Evolutionary conservation across 331 rosid genomes (phyloP).

Genomic region (Erythrophleum ivorense): DNA sequence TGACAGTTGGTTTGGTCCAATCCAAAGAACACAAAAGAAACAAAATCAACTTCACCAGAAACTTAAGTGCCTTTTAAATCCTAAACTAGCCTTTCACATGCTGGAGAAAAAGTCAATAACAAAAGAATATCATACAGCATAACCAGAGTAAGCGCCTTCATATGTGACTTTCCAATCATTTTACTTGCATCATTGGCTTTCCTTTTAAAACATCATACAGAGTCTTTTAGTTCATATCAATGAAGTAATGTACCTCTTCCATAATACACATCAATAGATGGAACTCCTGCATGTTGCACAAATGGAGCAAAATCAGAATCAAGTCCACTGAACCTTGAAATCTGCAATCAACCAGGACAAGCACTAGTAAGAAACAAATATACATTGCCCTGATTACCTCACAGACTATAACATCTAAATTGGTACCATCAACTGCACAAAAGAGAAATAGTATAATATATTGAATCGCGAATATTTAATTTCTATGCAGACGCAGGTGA

Average conservation of each 20-base stretch:
- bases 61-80: constrained; percentile 3
- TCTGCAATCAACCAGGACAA: constrained; percentile 58
- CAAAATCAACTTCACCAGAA: neutral
- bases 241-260: constrained; percentile 69
- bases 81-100: constrained; percentile 1
- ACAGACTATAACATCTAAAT: constrained; percentile 6
- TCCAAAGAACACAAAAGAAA: neutral
- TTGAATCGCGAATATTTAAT: neutral
- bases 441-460: neutral
- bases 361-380: constrained; percentile 33
- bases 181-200: neutral
- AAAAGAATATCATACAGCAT: neutral
- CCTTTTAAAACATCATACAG: constrained; percentile 31
- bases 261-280: constrained; percentile 82
- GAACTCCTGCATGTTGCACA: constrained; percentile 92
- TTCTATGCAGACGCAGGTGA: neutral
- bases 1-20: neutral
- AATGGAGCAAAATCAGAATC: constrained; percentile 95
- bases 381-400: neutral
- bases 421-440: neutral
- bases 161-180: constrained; percentile 21
- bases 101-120: neutral
- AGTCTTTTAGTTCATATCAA: neutral
- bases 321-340: constrained; percentile 73
- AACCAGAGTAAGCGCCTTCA: constrained; percentile 18